Evolutionary conservation across 805 yeast genomes (phyloP).

Genomic region (Teunomyces aglyptinius): DNA sequence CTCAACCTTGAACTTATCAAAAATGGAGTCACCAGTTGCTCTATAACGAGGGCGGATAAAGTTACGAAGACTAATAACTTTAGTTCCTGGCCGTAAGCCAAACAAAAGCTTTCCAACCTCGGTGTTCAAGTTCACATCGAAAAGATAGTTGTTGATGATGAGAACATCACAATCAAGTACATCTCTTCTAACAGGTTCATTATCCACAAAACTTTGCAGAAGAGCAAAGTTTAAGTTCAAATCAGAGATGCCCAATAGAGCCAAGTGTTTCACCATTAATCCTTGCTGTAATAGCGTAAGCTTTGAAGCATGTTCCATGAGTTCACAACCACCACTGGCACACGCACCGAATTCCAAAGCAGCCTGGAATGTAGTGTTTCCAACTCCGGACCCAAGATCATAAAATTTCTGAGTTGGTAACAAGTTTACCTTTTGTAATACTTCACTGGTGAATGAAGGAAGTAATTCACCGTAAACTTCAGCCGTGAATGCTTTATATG

Average conservation of each 20-base stretch:
- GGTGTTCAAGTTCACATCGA: slow-evolving; percentile 70
- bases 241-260: slow-evolving; percentile 60
- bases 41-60: slow-evolving; percentile 75
- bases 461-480: slow-evolving; percentile 89
- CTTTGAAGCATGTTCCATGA: slow-evolving; percentile 78
- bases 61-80: slow-evolving; percentile 74
- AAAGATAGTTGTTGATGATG: slow-evolving; percentile 78
- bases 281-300: slow-evolving; percentile 59
- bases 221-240: slow-evolving; percentile 59
- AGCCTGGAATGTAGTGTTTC: slow-evolving; percentile 87
- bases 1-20: slow-evolving; percentile 64
- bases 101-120: slow-evolving; percentile 64
- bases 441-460: slow-evolving; percentile 70
- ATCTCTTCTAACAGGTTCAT: slow-evolving; percentile 50
- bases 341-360: slow-evolving; percentile 81
- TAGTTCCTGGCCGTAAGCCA: slow-evolving; percentile 69
- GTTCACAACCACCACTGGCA: slow-evolving; percentile 81
- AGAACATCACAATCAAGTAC: slow-evolving; percentile 68
- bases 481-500: slow-evolving; percentile 83
- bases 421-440: slow-evolving; percentile 57
- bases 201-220: slow-evolving; percentile 69
- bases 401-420: slow-evolving; percentile 59
- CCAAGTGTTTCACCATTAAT: slow-evolving; percentile 58
- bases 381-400: slow-evolving; percentile 93
- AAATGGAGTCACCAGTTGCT: slow-evolving; percentile 54